Evolutionary conservation across 2,329 filamentous ascomycete genomes (phyloP).

Genomic region (Alternaria angustiovoidea): DNA sequence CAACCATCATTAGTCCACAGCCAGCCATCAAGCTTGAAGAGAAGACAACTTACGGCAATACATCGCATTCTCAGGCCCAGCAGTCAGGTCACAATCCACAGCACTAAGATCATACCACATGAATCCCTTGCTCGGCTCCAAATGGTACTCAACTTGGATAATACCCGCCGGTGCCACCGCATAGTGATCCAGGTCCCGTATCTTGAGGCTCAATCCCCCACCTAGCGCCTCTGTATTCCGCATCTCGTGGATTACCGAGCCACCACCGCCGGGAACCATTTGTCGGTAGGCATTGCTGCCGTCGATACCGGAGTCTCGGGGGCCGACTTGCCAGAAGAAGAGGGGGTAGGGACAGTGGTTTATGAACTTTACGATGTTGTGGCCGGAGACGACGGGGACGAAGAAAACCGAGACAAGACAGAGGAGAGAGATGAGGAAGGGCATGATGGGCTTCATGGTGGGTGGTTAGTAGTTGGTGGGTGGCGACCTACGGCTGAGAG

Average conservation of each 20-base stretch:
- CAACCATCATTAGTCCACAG: neutral
- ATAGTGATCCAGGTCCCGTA: slow-evolving; percentile 33
- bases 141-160: slow-evolving; percentile 34
- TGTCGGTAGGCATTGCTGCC: slow-evolving; percentile 17
- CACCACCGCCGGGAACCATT: slow-evolving; percentile 17
- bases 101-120: slow-evolving; percentile 36
- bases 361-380: slow-evolving; percentile 23
- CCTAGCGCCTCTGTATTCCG: slow-evolving; percentile 6
- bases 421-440: neutral
- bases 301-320: neutral
- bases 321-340: slow-evolving; percentile 33
- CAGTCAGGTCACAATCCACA: slow-evolving; percentile 25
- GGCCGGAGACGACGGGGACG: slow-evolving; percentile 6
- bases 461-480: neutral
- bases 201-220: slow-evolving; percentile 31
- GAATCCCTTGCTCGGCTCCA: slow-evolving; percentile 10
- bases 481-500: neutral
- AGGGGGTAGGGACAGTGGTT: slow-evolving; percentile 36
- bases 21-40: neutral
- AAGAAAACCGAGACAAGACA: neutral
- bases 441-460: slow-evolving; percentile 5
- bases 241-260: slow-evolving; percentile 22
- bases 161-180: slow-evolving; percentile 27
- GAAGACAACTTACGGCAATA: slow-evolving; percentile 26
- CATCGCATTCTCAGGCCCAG: slow-evolving; percentile 13